Conservation (phyloP, 495 filamentous ascomycete species). For the Penicillium samsonianum region DNA sequence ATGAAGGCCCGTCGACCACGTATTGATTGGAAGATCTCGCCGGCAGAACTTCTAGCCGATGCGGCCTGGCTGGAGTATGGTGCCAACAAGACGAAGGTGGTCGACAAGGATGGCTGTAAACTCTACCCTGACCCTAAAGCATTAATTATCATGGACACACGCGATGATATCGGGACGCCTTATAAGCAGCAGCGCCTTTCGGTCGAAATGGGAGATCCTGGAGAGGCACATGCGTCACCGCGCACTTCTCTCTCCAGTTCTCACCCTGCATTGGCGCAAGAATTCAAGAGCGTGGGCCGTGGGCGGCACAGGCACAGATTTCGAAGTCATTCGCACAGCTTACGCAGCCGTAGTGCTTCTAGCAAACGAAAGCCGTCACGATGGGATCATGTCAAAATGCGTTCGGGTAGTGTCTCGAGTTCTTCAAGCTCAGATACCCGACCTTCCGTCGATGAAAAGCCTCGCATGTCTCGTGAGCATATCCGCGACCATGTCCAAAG, state of each 20-base stretch:
- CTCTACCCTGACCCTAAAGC: constrained; percentile 57
- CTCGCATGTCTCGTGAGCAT: constrained; percentile 8
- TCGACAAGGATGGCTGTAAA: constrained; percentile 69
- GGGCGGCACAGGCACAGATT: constrained; percentile 37
- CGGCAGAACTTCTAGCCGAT: constrained; percentile 82
- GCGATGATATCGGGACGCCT: constrained; percentile 13
- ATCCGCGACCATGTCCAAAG: constrained; percentile 12
- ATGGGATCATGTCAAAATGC: constrained; percentile 31
- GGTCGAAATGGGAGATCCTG: constrained; percentile 15
- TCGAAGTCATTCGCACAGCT: constrained; percentile 28
- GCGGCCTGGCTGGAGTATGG: constrained; percentile 80
- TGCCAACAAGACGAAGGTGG: constrained; percentile 70
- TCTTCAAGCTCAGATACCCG: constrained; percentile 28
- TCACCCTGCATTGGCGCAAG: constrained; percentile 29
- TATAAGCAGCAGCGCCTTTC: constrained; percentile 23
- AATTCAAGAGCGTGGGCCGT: constrained; percentile 35
- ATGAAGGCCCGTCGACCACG: constrained; percentile 62
- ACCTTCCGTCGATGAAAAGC: constrained; percentile 21
- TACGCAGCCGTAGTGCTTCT: constrained; percentile 33
- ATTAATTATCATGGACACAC: constrained; percentile 25
- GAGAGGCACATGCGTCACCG: constrained; percentile 26
- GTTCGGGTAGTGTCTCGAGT: constrained; percentile 36
- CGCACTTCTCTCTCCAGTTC: constrained; percentile 36
- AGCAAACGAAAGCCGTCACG: constrained; percentile 24
- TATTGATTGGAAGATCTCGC: constrained; percentile 77